Conservation (phyloP, 148 eudicot genomes). For the Drosera capensis region DNA sequence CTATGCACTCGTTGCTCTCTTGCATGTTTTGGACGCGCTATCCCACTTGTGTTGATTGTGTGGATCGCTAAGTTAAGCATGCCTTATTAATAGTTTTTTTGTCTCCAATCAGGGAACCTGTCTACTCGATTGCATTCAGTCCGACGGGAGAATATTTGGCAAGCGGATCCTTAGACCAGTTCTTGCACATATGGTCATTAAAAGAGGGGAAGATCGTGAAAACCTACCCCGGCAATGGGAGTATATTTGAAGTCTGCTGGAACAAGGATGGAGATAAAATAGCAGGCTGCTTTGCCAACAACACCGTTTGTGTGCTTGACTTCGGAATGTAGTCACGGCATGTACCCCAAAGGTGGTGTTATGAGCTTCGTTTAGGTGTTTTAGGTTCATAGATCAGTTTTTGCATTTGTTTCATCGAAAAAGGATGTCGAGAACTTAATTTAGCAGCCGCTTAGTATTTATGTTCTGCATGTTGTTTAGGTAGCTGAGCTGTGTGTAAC, state of each 20-base stretch:
- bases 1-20: background rate
- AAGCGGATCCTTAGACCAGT: conserved; percentile 71
- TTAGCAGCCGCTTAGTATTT: too few relatives aligned
- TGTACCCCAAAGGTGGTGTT: too few relatives aligned
- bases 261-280: conserved; percentile 77
- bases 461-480: too few relatives aligned
- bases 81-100: background rate
- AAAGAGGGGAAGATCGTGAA: conserved; percentile 65
- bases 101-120: conserved; percentile 48
- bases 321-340: conserved; percentile 20
- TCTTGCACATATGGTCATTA: conserved; percentile 65
- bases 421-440: too few relatives aligned
- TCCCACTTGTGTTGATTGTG: background rate
- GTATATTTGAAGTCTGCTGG: conserved; percentile 93
- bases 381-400: too few relatives aligned
- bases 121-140: conserved; percentile 80
- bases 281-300: conserved; percentile 79
- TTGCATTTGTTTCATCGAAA: too few relatives aligned
- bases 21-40: background rate
- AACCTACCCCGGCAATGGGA: conserved; percentile 62
- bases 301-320: conserved; percentile 47
- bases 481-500: too few relatives aligned
- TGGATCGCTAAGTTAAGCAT: background rate
- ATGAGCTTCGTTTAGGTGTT: too few relatives aligned
- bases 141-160: conserved; percentile 81